Conservation (phyloP, 2,329 filamentous ascomycete species). For the Colletotrichum karsti region DNA sequence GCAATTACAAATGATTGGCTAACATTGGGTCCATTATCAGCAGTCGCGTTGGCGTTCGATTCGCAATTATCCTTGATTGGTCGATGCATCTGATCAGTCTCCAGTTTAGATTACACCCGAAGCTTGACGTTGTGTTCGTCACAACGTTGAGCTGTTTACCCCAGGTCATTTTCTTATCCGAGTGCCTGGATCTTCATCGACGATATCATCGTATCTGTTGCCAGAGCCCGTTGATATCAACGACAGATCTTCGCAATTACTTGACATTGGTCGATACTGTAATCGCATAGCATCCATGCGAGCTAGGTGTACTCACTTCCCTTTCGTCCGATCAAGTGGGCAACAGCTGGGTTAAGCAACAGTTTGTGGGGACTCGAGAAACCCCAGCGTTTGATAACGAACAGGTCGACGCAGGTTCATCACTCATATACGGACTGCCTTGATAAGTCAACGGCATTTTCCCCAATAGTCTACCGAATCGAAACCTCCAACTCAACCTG, state of each 20-base stretch:
- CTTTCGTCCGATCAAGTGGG: too few species aligned
- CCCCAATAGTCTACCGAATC: too few species aligned
- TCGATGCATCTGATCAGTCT: neutral
- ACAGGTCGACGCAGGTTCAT: too few species aligned
- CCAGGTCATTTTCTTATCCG: neutral
- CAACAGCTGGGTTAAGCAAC: too few species aligned
- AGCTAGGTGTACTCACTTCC: too few species aligned
- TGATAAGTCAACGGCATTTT: too few species aligned
- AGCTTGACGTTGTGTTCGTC: neutral
- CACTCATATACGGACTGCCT: too few species aligned
- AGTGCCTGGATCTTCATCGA: neutral
- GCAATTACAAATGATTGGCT: neutral
- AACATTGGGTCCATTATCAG: neutral
- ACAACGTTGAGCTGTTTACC: neutral
- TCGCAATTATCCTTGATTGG: slow-evolving; percentile 1
- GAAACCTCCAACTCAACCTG: too few species aligned
- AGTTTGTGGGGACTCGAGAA: too few species aligned
- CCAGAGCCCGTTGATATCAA: neutral
- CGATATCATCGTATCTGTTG: neutral
- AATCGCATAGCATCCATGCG: too few species aligned
- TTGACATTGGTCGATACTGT: neutral
- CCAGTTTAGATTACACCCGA: neutral
- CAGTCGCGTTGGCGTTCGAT: neutral
- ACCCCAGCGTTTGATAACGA: too few species aligned
- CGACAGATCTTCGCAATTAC: neutral